Evolutionary conservation across 345 rosid species (phyloP), one percentile per base, ranked within the genome.

Genomic region (Dipteronia sinensis): DNA sequence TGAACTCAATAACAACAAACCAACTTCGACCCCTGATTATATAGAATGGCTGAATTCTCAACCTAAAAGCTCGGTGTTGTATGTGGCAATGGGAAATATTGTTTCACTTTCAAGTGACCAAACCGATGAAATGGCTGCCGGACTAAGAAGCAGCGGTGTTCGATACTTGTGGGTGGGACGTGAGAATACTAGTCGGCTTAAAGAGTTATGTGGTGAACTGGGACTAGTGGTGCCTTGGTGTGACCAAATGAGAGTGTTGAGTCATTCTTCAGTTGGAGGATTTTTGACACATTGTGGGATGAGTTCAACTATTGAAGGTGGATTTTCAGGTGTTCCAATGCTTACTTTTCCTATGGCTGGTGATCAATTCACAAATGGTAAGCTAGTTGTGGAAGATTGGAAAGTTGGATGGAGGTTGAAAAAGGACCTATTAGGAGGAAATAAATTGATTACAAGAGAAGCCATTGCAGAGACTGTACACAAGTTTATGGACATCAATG

Each of bases 131-230:
- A 81, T 87, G 68, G 71, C 67, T 2, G 77, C 49, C 1, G 90
- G 92, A 23, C 56, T 87, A 3, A 42, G 20, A 34, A 75, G 71
- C 27, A 89, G 88, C 0, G 72, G 82, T 44, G 87, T 82, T 2
- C 69, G 42, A 20, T 88, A 53, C 69, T 42, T 88, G 53, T 88
- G 86, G 91, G 89, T 88, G 64, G 83, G 85, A 7, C 89, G 87
- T 20, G 87, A 78, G 0, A 84, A 85, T 0, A 65, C 51, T 71
- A 40, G 17, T 0, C 11, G 34, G 67, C 0, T 67, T 0, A 76
- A 66, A 61, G 44, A 75, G 15, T 77, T 29, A 19, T 46, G 78
- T 16, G 40, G 78, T 22, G 81, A 34, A 11, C 42, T 1, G 34
- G 80, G 83, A 40, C 16, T 80, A 47, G 72, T 80, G 27, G n/a